Evolutionary conservation across 2,329 filamentous ascomycete genomes (phyloP).

Genomic region (Alternaria sp.): DNA sequence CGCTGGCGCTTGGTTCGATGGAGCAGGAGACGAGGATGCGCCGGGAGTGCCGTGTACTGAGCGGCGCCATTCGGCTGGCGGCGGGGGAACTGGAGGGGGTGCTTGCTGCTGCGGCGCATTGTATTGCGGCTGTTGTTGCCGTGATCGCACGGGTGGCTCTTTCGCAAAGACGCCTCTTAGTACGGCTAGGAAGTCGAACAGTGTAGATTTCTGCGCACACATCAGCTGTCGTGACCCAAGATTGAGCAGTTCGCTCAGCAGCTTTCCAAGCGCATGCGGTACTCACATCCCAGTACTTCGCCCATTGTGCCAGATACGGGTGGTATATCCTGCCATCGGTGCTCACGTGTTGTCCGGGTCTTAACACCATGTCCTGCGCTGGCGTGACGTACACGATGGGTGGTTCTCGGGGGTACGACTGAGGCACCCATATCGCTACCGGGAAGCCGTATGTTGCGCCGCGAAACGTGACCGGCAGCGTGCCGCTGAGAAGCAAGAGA

Average conservation of each 20-base stretch:
- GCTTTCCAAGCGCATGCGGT: not conserved
- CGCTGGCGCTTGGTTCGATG: constrained; percentile 31
- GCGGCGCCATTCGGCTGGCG: constrained; percentile 64
- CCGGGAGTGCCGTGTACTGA: constrained; percentile 40
- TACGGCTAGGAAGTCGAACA: constrained; percentile 82
- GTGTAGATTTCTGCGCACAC: constrained; percentile 72
- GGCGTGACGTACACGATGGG: constrained; percentile 90
- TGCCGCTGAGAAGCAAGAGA: constrained; percentile 84
- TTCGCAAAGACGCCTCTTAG: constrained; percentile 89
- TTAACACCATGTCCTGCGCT: constrained; percentile 84
- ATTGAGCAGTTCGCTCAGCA: not conserved
- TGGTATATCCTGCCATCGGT: constrained; percentile 94
- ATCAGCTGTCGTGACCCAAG: constrained; percentile 12
- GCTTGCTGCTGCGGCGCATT: constrained; percentile 39
- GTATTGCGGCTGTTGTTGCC: constrained; percentile 55
- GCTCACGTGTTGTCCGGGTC: constrained; percentile 93
- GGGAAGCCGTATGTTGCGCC: constrained; percentile 91
- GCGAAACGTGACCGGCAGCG: constrained; percentile 88
- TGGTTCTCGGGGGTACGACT: constrained; percentile 83
- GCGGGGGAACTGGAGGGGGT: constrained; percentile 64
- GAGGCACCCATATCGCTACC: constrained; percentile 89
- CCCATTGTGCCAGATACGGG: constrained; percentile 91
- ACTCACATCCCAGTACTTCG: constrained; percentile 87
- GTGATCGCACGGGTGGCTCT: constrained; percentile 87
- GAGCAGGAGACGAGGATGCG: constrained; percentile 45